Evolutionary conservation across 2,329 filamentous ascomycete genomes (phyloP).

Genomic region (Fusarium pilosicola): DNA sequence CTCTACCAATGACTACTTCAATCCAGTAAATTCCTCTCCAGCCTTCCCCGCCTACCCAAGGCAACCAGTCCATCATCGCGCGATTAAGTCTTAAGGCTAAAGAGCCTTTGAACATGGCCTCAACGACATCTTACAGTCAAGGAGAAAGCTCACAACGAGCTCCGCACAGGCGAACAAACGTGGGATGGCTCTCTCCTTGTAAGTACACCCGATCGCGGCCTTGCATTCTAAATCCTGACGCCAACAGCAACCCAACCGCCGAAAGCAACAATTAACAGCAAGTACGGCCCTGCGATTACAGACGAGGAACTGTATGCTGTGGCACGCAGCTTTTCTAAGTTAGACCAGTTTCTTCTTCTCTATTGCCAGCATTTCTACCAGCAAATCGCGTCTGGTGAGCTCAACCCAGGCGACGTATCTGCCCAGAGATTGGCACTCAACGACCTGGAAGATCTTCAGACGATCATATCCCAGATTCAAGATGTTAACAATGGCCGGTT

Average conservation of each 20-base stretch:
- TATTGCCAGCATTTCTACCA: not conserved
- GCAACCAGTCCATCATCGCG: not conserved
- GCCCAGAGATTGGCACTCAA: rapidly evolving
- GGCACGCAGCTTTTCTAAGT: rapidly evolving
- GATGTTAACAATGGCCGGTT: not conserved
- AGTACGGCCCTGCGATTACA: not conserved
- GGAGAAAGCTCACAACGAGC: not conserved
- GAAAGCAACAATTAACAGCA: not conserved
- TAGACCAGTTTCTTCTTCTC: not conserved
- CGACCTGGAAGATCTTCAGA: not conserved
- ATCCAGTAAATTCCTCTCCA: not conserved
- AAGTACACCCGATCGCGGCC: rapidly evolving
- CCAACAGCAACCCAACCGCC: not conserved
- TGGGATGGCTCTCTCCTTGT: not conserved
- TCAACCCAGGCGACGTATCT: not conserved
- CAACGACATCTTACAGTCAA: not conserved
- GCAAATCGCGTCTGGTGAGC: not conserved
- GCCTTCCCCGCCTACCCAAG: not conserved
- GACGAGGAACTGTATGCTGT: not conserved
- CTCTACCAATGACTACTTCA: not conserved
- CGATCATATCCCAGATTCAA: not conserved
- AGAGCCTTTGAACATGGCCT: not conserved
- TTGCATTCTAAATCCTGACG: not conserved
- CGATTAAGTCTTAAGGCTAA: rapidly evolving
- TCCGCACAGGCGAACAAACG: not conserved